A percentile compares a stretch with the other conserved stretches of the same genome.
phyloP scores from a whole-genome alignment of 352 stramenopile genomes.

The Aphanomyces invadans region DNA sequence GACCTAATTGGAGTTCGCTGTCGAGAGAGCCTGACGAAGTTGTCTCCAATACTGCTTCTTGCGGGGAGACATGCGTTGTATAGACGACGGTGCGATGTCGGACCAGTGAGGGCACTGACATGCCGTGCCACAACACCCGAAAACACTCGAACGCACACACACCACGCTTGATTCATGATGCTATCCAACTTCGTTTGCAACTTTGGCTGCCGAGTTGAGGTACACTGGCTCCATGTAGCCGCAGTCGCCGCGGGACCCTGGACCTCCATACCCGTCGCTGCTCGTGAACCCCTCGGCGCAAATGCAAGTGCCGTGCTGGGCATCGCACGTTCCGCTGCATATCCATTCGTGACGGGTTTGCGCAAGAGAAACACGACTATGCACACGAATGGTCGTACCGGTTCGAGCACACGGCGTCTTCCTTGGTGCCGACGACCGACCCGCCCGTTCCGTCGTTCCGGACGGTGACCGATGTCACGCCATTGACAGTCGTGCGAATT shows the following conservation, averaged over 20 bases:
- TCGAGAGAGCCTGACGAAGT: too few species aligned
- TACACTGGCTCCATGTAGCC: conserved; percentile 65
- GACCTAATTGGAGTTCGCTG: too few species aligned
- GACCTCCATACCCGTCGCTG: conserved; percentile 58
- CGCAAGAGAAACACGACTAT: conserved; percentile 31
- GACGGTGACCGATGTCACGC: conserved; percentile 44
- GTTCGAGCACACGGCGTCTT: conserved; percentile 55
- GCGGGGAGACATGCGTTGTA: too few species aligned
- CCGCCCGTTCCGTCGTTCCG: conserved; percentile 36
- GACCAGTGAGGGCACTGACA: too few species aligned
- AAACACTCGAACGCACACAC: background rate
- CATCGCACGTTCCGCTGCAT: conserved; percentile 42
- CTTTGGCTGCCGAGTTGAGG: conserved; percentile 53
- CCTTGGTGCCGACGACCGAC: conserved; percentile 53
- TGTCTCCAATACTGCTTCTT: too few species aligned
- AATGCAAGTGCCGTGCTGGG: conserved; percentile 44
- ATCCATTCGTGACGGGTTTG: too few species aligned
- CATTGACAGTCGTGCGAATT: conserved; percentile 57
- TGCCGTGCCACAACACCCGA: too few species aligned
- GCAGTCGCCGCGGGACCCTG: conserved; percentile 63
- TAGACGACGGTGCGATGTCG: too few species aligned
- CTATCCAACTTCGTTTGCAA: conserved; percentile 43
- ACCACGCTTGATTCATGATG: background rate
- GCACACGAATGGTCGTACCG: conserved; percentile 16
- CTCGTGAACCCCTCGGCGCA: conserved; percentile 60